Evolutionary conservation across 164 flowering plant genomes (phyloP).

Genomic region (Stephania japonica): DNA sequence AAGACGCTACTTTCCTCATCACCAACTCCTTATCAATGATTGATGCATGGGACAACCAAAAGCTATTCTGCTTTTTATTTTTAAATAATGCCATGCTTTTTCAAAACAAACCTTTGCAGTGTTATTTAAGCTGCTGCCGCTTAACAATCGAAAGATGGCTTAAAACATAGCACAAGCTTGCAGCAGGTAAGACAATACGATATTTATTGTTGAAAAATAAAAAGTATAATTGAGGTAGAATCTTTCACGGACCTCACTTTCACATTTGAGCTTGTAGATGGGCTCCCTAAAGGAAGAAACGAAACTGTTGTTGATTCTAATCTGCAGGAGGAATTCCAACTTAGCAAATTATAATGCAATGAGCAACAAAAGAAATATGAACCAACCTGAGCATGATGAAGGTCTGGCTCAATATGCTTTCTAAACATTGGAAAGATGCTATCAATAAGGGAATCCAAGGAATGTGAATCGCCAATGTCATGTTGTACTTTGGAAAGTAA

Average conservation of each 20-base stretch:
- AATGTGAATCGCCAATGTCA: conserved; percentile 93
- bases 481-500: conserved; percentile 92
- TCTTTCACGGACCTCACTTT: conserved; percentile 62
- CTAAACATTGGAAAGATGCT: conserved; percentile 97
- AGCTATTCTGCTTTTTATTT: background rate
- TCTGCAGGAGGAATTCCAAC: conserved; percentile 48
- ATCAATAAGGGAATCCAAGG: conserved; percentile 88
- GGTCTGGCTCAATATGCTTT: conserved; percentile 97
- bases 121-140: background rate
- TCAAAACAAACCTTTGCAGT: background rate
- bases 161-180: background rate
- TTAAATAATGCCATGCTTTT: background rate
- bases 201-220: background rate
- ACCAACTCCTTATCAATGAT: background rate
- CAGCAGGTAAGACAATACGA: background rate
- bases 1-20: background rate
- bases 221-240: background rate
- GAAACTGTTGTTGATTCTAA: conserved; percentile 97
- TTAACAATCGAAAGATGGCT: background rate
- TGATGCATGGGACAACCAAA: background rate
- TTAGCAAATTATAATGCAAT: conserved; percentile 9
- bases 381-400: conserved; percentile 97
- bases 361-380: conserved; percentile 1
- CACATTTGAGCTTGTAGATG: conserved; percentile 94
- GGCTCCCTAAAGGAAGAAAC: conserved; percentile 97